Evolutionary conservation across 331 rosid genomes (phyloP).

Genomic region (Telfairia occidentalis): DNA sequence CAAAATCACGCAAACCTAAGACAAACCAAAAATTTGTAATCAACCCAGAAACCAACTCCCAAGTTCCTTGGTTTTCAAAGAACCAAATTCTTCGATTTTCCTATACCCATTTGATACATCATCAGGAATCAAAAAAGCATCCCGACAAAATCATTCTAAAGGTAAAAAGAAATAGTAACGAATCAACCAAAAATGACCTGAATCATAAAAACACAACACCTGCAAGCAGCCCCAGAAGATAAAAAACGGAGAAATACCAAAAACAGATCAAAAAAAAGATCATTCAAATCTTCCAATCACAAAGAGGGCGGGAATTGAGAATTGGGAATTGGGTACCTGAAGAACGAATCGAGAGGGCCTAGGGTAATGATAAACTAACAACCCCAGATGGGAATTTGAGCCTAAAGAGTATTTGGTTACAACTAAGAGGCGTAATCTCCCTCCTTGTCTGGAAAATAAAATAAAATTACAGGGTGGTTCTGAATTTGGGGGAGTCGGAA

Average conservation of each 20-base stretch:
- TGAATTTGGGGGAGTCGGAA: constrained; percentile 5
- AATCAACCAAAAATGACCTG: background rate
- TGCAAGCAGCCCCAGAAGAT: background rate
- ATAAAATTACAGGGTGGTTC: background rate
- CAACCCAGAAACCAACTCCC: constrained; percentile 1
- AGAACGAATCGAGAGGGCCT: constrained; percentile 6
- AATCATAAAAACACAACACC: background rate
- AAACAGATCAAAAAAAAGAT: constrained; percentile 30
- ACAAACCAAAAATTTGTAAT: constrained; percentile 13
- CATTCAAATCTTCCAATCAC: constrained; percentile 4
- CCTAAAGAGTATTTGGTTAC: constrained; percentile 8
- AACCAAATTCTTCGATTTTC: constrained; percentile 15
- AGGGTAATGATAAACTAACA: background rate
- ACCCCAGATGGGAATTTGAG: constrained; percentile 15
- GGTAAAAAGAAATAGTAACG: background rate
- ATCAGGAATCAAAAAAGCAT: constrained; percentile 11
- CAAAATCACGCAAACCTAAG: constrained; percentile 26
- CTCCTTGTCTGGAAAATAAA: background rate
- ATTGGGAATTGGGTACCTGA: constrained; percentile 30
- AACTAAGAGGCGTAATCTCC: background rate
- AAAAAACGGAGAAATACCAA: background rate
- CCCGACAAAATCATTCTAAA: constrained; percentile 8
- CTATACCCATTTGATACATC: constrained; percentile 16
- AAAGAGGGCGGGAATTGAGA: constrained; percentile 9
- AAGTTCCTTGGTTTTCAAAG: constrained; percentile 9